Conservation (phyloP, 2,329 filamentous ascomycete species). For the Aspergillus sp. region DNA sequence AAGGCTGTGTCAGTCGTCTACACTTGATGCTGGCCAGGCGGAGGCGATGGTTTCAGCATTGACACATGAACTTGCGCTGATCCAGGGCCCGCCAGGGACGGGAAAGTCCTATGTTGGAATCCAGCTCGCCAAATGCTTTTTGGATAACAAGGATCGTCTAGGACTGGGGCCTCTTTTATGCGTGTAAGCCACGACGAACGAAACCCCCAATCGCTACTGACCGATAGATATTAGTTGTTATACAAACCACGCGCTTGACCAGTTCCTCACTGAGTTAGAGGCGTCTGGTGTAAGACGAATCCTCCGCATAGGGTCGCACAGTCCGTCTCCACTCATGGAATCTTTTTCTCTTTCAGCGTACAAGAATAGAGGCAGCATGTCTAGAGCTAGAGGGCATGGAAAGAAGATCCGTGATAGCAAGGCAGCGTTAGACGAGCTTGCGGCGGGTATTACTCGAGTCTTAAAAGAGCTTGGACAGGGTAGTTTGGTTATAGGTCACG, state of each 20-base stretch:
- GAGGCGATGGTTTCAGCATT: conserved; percentile 11
- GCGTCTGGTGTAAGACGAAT: conserved; percentile 4
- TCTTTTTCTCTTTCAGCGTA: not conserved
- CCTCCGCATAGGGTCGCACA: conserved; percentile 4
- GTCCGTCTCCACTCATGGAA: not conserved
- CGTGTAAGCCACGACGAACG: not conserved
- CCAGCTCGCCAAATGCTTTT: conserved; percentile 11
- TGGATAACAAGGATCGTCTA: not conserved
- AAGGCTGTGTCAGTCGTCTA: not conserved
- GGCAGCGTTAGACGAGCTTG: not conserved
- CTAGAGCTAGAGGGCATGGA: not conserved
- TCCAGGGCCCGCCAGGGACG: conserved; percentile 28
- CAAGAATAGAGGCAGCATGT: not conserved
- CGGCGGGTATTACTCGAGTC: not conserved
- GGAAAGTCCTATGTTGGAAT: conserved; percentile 28
- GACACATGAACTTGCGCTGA: conserved; percentile 19
- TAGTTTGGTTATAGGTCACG: not conserved
- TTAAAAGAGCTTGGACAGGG: not conserved
- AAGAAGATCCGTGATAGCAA: not conserved
- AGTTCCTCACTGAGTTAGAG: conserved; percentile 6
- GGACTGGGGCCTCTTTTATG: not conserved
- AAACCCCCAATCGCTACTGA: not conserved
- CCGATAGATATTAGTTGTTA: conserved; percentile 4
- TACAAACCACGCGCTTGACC: conserved; percentile 13
- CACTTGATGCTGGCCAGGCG: conserved; percentile 9